Evolutionary conservation across 345 rosid species (phyloP).

Genomic region (Citrus maxima): DNA sequence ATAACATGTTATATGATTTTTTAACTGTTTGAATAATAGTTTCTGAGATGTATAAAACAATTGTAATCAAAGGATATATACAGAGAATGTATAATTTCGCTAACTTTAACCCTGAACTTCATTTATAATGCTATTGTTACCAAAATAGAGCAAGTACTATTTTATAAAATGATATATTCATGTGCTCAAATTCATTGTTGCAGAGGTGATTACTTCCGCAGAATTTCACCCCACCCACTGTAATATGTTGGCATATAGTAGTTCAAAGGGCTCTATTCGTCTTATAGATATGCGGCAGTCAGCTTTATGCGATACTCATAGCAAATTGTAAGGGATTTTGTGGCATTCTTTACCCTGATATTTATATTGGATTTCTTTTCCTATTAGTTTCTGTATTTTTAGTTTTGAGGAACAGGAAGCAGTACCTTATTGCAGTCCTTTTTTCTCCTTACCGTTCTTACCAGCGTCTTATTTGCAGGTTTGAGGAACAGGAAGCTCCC

Average conservation of each 20-base stretch:
- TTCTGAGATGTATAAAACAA: not conserved
- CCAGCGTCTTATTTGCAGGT: constrained; percentile 38
- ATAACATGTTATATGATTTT: not conserved
- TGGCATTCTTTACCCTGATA: not conserved
- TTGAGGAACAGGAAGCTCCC: constrained; percentile 80
- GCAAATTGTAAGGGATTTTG: constrained; percentile 72
- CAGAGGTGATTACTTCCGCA: constrained; percentile 99
- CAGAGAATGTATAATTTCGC: no score
- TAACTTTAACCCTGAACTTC: not conserved
- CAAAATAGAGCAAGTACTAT: constrained; percentile 6
- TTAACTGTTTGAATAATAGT: not conserved
- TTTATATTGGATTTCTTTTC: not conserved
- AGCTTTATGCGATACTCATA: constrained; percentile 89
- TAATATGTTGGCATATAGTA: constrained; percentile 91
- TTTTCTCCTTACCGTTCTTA: not conserved
- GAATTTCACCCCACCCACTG: constrained; percentile 98
- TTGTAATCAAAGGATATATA: not conserved
- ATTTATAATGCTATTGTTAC: not conserved
- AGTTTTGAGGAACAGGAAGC: not conserved
- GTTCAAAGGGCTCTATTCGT: constrained; percentile 97
- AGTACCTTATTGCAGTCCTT: not conserved
- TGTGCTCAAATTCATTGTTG: constrained; percentile 14
- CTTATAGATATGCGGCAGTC: constrained; percentile 95
- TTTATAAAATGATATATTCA: not conserved
- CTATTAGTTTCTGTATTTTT: not conserved